phyloP scores from a whole-genome alignment of 148 eudicot genomes.

The Camellia japonica region DNA sequence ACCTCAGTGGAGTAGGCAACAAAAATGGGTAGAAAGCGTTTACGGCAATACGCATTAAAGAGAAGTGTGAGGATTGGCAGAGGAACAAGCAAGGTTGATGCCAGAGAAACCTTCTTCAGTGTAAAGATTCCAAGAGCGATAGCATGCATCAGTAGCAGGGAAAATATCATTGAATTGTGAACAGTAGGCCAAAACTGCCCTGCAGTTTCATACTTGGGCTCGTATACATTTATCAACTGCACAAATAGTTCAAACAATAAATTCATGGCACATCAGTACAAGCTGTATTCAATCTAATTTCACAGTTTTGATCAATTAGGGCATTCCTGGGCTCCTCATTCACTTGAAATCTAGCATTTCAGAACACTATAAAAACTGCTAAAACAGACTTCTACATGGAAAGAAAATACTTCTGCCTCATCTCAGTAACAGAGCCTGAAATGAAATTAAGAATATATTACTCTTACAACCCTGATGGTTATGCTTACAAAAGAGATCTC shows the following conservation, averaged over 20 bases:
- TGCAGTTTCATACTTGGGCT: constrained; percentile 66
- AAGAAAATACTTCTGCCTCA: not conserved
- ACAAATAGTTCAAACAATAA: constrained; percentile 14
- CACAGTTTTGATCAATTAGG: not conserved
- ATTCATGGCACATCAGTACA: not conserved
- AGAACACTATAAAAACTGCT: not conserved
- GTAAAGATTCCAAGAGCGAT: constrained; percentile 73
- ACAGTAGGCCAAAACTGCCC: constrained; percentile 77
- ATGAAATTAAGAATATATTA: not conserved
- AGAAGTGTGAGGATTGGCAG: constrained; percentile 68
- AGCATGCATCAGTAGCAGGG: constrained; percentile 67
- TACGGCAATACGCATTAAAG: constrained; percentile 73
- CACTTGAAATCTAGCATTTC: not conserved
- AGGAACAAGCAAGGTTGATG: constrained; percentile 52
- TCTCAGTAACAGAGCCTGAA: not conserved
- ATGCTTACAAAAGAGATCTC: not conserved
- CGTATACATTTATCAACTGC: constrained; percentile 76
- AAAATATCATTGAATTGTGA: constrained; percentile 72
- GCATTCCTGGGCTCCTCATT: not conserved
- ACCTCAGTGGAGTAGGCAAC: constrained; percentile 62
- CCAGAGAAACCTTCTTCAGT: constrained; percentile 52
- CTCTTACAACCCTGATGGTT: not conserved
- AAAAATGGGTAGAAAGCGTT: constrained; percentile 72
- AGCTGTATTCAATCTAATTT: not conserved
- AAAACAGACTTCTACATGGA: not conserved